Percentiles rank a stretch among this genome's conserved stretches.
These are phyloP conservation scores for Rutstroemia sp. DNA, from an alignment of 2,329 filamentous ascomycete genomes.

Conservation along the genomic window DNA sequence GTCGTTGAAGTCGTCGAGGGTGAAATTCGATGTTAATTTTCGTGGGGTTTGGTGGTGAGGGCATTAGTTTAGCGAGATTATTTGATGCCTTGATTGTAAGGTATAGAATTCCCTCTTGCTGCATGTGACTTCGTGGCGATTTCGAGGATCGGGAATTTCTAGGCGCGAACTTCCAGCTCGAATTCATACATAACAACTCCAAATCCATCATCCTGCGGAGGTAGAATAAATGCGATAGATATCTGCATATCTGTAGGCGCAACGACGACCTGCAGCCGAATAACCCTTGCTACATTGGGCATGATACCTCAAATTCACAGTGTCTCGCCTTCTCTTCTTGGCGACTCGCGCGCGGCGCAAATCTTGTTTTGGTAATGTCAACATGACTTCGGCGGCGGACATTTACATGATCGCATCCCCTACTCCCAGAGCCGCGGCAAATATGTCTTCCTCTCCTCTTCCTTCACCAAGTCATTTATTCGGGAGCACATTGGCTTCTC, in stretches of 20 bases:
- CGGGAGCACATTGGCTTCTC: slow-evolving; percentile 29
- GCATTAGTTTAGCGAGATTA: slow-evolving; percentile 8
- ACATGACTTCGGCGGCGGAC: slow-evolving; percentile 32
- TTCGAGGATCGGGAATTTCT: neutral
- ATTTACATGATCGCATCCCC: slow-evolving; percentile 23
- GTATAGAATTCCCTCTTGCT: neutral
- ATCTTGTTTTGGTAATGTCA: slow-evolving; percentile 15
- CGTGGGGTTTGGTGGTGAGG: slow-evolving; percentile 11
- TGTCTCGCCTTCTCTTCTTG: slow-evolving; percentile 20
- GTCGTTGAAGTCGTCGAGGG: slow-evolving; percentile 27
- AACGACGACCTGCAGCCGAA: neutral
- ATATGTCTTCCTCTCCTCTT: slow-evolving; percentile 29
- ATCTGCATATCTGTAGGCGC: too few relatives aligned
- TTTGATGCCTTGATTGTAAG: slow-evolving; percentile 3
- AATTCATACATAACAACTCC: too few relatives aligned
- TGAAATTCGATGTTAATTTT: slow-evolving; percentile 23
- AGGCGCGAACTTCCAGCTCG: neutral
- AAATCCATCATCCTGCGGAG: too few relatives aligned
- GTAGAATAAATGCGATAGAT: neutral
- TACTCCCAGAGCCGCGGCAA: slow-evolving; percentile 17
- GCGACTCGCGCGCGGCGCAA: slow-evolving; percentile 21
- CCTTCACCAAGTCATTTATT: slow-evolving; percentile 45
- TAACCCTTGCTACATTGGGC: neutral
- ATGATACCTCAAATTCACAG: slow-evolving; percentile 11
- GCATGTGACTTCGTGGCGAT: slow-evolving; percentile 6